phyloP scores from a whole-genome alignment of 208 protist genomes.

The Acanthamoeba polyphaga region DNA sequence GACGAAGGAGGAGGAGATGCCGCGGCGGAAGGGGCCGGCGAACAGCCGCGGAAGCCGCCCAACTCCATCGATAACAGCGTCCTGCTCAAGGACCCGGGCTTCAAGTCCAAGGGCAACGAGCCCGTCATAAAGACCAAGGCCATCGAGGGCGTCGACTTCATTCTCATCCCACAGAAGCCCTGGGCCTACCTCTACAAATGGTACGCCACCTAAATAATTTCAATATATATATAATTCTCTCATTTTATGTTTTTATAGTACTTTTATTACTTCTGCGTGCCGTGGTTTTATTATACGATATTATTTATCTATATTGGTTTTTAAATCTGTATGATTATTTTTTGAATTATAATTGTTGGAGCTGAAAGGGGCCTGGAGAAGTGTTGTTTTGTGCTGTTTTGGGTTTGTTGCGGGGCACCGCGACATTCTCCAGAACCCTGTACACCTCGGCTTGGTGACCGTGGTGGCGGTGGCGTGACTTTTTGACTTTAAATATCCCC shows the following conservation, averaged over 20 bases:
- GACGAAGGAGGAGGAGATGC: neutral
- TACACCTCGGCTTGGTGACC: neutral
- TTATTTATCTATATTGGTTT: neutral
- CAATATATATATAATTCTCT: neutral
- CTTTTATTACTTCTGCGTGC: neutral
- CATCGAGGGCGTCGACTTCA: neutral
- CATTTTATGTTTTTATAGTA: no score
- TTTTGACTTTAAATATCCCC: neutral
- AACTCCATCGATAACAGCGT: constrained; percentile 11
- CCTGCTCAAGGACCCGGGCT: constrained; percentile 45
- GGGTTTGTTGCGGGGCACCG: no score
- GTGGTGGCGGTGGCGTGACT: neutral
- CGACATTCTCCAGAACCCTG: neutral
- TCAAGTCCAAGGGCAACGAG: constrained; percentile 59
- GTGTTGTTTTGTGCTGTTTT: no score
- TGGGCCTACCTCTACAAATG: constrained; percentile 25
- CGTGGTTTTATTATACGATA: neutral
- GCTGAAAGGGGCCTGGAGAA: no score
- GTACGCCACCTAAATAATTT: neutral
- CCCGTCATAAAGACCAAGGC: constrained; percentile 33
- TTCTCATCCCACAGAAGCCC: constrained; percentile 12
- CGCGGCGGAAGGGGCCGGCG: neutral
- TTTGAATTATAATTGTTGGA: no score
- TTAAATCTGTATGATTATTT: no score
- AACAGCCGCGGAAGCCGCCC: neutral